Evolutionary conservation across 148 eudicot genomes (phyloP).

Genomic region (Chenopodium formosanum): DNA sequence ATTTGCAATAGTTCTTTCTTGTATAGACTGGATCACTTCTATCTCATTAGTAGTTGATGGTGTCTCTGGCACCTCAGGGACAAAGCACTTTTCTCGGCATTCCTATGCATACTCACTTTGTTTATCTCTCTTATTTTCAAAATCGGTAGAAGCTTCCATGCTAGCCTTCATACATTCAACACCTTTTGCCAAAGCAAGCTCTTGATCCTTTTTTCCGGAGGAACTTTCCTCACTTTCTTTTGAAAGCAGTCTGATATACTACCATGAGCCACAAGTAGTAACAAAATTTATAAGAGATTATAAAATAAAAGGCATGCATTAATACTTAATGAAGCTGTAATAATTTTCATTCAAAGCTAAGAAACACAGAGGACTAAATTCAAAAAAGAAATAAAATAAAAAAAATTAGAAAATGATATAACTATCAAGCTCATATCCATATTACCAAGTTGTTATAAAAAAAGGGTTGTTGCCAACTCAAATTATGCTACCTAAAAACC

Average conservation of each 20-base stretch:
- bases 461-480: too few relatives aligned
- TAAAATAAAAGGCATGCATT: too few relatives aligned
- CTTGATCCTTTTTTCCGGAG: constrained; percentile 51
- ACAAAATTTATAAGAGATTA: not conserved
- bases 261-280: constrained; percentile 21
- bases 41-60: constrained; percentile 38
- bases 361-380: too few relatives aligned
- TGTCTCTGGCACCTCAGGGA: constrained; percentile 31
- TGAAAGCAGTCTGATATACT: constrained; percentile 78
- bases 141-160: constrained; percentile 48
- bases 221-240: constrained; percentile 56
- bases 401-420: too few relatives aligned
- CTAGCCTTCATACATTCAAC: constrained; percentile 61
- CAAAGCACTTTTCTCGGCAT: constrained; percentile 55
- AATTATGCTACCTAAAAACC: too few relatives aligned
- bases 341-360: not conserved
- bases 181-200: constrained; percentile 66
- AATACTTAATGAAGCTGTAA: not conserved
- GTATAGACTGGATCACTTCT: constrained; percentile 32
- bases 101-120: constrained; percentile 58
- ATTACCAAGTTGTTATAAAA: too few relatives aligned
- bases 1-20: constrained; percentile 27
- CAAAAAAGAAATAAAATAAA: too few relatives aligned
- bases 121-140: constrained; percentile 50
- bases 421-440: too few relatives aligned